phyloP scores from a whole-genome alignment of 345 rosid species.

The Populus pruinosa region DNA sequence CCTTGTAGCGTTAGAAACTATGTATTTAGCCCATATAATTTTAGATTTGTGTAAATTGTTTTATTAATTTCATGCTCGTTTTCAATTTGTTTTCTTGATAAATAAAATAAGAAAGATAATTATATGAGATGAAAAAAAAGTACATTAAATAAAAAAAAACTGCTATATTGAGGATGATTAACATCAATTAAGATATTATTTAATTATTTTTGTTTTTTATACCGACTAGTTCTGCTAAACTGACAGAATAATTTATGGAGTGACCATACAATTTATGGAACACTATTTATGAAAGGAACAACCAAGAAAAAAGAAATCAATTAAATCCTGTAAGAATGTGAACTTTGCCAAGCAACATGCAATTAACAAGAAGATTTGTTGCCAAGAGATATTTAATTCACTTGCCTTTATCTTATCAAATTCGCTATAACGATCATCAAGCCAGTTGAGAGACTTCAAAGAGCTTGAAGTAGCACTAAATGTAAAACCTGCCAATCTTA shows the following conservation, averaged over 20 bases:
- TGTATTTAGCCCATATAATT: too few relatives aligned
- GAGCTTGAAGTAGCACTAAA: not conserved
- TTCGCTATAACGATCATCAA: not conserved
- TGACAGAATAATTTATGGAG: not conserved
- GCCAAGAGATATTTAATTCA: not conserved
- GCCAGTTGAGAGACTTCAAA: constrained; percentile 5
- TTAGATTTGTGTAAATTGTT: too few relatives aligned
- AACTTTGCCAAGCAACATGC: not conserved
- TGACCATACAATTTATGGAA: not conserved
- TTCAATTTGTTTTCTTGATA: too few relatives aligned
- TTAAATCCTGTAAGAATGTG: not conserved
- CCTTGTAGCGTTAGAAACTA: too few relatives aligned
- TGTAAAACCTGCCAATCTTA: not conserved
- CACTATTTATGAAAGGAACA: not conserved
- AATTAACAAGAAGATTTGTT: not conserved
- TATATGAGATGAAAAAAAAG: too few relatives aligned
- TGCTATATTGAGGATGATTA: too few relatives aligned
- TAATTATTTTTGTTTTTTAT: too few relatives aligned
- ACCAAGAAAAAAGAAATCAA: not conserved
- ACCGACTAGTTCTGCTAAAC: too few relatives aligned
- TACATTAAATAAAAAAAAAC: too few relatives aligned
- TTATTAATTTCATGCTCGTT: too few relatives aligned
- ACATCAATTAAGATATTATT: too few relatives aligned
- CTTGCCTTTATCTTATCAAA: not conserved
- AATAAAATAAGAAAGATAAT: too few relatives aligned